These are phyloP conservation scores for Austropuccinia psidii DNA, from an alignment of 1,284 basidiomycete genomes.

Conservation along the genomic window DNA sequence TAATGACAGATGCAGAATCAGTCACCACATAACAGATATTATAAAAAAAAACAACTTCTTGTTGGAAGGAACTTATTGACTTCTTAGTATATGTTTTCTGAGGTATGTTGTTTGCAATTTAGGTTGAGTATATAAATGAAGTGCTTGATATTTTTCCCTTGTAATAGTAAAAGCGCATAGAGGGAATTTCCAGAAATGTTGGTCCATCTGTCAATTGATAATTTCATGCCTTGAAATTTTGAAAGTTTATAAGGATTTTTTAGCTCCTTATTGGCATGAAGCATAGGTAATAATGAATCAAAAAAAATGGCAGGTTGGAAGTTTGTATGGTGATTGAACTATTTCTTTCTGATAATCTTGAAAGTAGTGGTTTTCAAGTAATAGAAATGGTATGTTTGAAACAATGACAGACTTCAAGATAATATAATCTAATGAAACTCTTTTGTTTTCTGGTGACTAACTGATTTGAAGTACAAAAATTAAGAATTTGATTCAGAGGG, in stretches of 20 bases:
- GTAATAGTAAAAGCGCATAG: background rate
- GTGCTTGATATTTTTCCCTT: background rate
- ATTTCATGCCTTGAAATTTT: background rate
- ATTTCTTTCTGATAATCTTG: background rate
- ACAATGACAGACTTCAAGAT: background rate
- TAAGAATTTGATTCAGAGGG: too few species aligned
- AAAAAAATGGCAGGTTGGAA: background rate
- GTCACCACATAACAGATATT: background rate
- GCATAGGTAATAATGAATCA: background rate
- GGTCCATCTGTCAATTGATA: constrained; percentile 7
- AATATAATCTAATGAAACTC: background rate
- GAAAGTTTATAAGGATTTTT: background rate
- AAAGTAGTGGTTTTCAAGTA: constrained; percentile 3
- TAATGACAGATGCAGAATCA: background rate
- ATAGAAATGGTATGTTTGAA: background rate
- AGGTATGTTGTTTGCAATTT: background rate
- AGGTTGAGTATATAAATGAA: background rate
- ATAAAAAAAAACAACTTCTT: background rate
- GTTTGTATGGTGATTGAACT: background rate
- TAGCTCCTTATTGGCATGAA: background rate
- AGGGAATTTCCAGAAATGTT: background rate
- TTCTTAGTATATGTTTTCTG: background rate
- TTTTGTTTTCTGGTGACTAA: too few species aligned
- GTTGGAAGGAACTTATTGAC: background rate
- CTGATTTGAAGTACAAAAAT: too few species aligned